These are phyloP conservation scores for Porphyrellus cyaneotinctus DNA, from an alignment of 768 basidiomycete species.

Conservation along the genomic window DNA sequence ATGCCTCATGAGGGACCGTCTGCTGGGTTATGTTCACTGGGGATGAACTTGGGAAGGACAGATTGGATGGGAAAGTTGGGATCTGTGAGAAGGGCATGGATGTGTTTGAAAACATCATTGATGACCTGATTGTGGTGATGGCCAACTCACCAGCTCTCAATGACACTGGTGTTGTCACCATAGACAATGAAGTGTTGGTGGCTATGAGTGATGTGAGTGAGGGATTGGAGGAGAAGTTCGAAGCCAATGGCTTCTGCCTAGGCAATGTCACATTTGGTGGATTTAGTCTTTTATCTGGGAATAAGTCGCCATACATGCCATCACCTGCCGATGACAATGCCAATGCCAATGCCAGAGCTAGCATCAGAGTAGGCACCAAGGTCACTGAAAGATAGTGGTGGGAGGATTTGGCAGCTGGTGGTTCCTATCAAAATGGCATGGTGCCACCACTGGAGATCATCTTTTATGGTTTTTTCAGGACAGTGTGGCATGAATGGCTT, in stretches of 20 bases:
- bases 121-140: constrained; percentile 2
- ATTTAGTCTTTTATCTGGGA: constrained; percentile 4
- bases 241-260: constrained; percentile 21
- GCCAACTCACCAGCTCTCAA: constrained; percentile 13
- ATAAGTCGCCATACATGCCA: constrained; percentile 7
- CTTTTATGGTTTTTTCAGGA: neutral
- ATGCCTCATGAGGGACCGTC: neutral
- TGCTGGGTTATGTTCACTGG: neutral
- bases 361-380: no score
- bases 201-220: no score
- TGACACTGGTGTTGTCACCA: constrained; percentile 18
- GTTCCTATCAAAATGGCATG: no score
- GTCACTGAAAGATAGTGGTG: no score
- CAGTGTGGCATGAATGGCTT: constrained; percentile 31
- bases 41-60: neutral
- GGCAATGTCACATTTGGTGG: constrained; percentile 9
- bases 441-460: constrained; percentile 2
- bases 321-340: neutral
- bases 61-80: neutral
- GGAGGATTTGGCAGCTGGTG: no score
- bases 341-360: no score
- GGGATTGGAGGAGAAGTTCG: neutral
- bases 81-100: neutral
- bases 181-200: neutral
- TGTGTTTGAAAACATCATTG: constrained; percentile 15